These are phyloP conservation scores for Aspergillus spinulosporus DNA, from an alignment of 2,329 filamentous ascomycete genomes.

Conservation along the genomic window DNA sequence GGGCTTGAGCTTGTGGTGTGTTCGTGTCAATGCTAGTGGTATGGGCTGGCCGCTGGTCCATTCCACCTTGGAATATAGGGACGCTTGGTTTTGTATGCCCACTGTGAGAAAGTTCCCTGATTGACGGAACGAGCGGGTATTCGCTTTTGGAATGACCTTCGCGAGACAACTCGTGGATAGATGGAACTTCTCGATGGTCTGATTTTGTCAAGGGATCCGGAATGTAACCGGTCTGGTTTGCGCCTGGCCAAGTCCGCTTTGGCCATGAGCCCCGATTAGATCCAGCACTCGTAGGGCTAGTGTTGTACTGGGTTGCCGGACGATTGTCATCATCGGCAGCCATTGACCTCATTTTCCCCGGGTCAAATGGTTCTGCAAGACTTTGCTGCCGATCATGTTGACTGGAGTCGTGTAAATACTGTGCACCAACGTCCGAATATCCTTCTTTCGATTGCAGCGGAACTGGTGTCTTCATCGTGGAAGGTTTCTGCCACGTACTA, in stretches of 20 bases:
- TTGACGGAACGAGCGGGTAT: slow-evolving; percentile 43
- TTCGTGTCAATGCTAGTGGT: slow-evolving; percentile 38
- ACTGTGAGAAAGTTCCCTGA: slow-evolving; percentile 42
- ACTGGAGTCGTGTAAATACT: slow-evolving; percentile 41
- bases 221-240: slow-evolving; percentile 39
- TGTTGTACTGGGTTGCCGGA: slow-evolving; percentile 38
- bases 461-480: slow-evolving; percentile 66
- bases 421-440: slow-evolving; percentile 40
- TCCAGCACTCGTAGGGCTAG: slow-evolving; percentile 40
- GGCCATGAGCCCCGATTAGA: slow-evolving; percentile 41
- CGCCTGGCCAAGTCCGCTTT: slow-evolving; percentile 41
- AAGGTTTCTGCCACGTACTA: slow-evolving; percentile 75
- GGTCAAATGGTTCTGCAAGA: slow-evolving; percentile 40
- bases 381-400: slow-evolving; percentile 43
- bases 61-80: slow-evolving; percentile 38
- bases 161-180: slow-evolving; percentile 43
- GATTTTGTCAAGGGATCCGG: slow-evolving; percentile 41
- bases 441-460: slow-evolving; percentile 82
- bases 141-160: slow-evolving; percentile 40
- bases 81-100: slow-evolving; percentile 39
- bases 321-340: slow-evolving; percentile 49
- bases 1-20: slow-evolving; percentile 46
- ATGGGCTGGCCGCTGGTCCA: slow-evolving; percentile 41
- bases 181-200: slow-evolving; percentile 43
- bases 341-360: slow-evolving; percentile 49